Conservation (phyloP, 2,329 filamentous ascomycete species). For the Colletotrichum filicis region DNA sequence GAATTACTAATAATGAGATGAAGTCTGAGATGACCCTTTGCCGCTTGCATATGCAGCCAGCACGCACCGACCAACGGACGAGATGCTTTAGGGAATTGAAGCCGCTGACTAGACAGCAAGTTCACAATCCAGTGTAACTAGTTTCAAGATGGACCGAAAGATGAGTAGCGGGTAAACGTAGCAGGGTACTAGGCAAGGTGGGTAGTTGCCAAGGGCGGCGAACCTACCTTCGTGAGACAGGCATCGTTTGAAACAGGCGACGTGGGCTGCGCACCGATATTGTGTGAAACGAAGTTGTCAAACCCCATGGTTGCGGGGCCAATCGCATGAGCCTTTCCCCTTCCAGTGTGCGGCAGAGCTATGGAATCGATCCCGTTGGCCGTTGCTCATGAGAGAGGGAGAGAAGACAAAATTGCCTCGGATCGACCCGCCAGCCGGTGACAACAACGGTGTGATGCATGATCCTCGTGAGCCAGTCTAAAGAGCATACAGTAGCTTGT, state of each 20-base stretch:
- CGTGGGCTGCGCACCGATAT: slow-evolving; percentile 11
- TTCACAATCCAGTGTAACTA: not conserved
- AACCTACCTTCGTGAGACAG: not conserved
- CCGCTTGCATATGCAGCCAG: not conserved
- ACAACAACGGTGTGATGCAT: not conserved
- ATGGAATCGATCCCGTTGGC: not conserved
- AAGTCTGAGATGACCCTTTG: not conserved
- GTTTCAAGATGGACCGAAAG: not conserved
- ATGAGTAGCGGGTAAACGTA: not conserved
- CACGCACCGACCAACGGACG: not conserved
- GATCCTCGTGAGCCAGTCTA: not conserved
- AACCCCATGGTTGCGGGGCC: not conserved
- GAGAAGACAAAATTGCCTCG: not conserved
- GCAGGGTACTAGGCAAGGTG: too few species aligned
- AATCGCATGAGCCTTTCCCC: slow-evolving; percentile 9
- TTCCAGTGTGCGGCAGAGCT: not conserved
- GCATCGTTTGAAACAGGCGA: slow-evolving; percentile 15
- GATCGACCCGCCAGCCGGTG: not conserved
- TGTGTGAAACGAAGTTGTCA: slow-evolving; percentile 15
- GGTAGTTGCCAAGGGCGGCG: not conserved
- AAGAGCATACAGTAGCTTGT: too few species aligned
- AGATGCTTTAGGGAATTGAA: not conserved
- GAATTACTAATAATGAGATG: not conserved
- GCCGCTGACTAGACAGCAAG: not conserved
- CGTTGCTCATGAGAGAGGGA: not conserved